phyloP scores from a whole-genome alignment of 495 filamentous ascomycete genomes.

The Neurospora sp. region DNA sequence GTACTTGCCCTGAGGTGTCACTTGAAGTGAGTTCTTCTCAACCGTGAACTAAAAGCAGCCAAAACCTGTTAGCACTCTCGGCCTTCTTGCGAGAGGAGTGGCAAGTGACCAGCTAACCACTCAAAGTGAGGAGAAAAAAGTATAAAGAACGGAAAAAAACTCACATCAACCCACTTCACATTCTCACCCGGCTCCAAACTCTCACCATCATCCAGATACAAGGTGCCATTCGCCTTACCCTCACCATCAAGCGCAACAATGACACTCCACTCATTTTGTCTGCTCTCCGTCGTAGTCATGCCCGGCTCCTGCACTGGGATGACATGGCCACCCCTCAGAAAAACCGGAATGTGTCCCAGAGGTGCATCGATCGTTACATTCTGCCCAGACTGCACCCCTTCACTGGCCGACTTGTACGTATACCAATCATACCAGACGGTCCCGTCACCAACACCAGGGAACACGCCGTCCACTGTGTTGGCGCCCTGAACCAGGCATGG shows the following conservation, averaged over 20 bases:
- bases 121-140: not conserved
- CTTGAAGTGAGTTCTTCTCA: slow-evolving; percentile 34
- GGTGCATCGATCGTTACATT: slow-evolving; percentile 69
- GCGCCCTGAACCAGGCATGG: slow-evolving; percentile 61
- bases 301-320: slow-evolving; percentile 63
- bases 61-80: not conserved
- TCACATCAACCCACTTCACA: slow-evolving; percentile 47
- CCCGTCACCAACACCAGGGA: slow-evolving; percentile 53
- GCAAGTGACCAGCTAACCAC: not conserved
- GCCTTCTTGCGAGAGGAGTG: not conserved
- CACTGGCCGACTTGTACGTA: slow-evolving; percentile 39
- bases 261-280: slow-evolving; percentile 60
- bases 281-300: slow-evolving; percentile 55
- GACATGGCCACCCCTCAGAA: slow-evolving; percentile 58
- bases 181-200: slow-evolving; percentile 45
- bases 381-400: slow-evolving; percentile 41
- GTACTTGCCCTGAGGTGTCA: slow-evolving; percentile 42
- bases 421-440: slow-evolving; percentile 81
- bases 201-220: slow-evolving; percentile 83
- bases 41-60: slow-evolving; percentile 40
- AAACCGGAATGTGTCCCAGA: slow-evolving; percentile 71
- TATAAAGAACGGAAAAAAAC: slow-evolving; percentile 7
- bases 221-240: slow-evolving; percentile 50
- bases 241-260: slow-evolving; percentile 49
- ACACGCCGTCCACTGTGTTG: slow-evolving; percentile 61